Evolutionary conservation across 345 rosid genomes (phyloP), one percentile per base, ranked within the genome.

Genomic region (Fremontodendron californicum): DNA sequence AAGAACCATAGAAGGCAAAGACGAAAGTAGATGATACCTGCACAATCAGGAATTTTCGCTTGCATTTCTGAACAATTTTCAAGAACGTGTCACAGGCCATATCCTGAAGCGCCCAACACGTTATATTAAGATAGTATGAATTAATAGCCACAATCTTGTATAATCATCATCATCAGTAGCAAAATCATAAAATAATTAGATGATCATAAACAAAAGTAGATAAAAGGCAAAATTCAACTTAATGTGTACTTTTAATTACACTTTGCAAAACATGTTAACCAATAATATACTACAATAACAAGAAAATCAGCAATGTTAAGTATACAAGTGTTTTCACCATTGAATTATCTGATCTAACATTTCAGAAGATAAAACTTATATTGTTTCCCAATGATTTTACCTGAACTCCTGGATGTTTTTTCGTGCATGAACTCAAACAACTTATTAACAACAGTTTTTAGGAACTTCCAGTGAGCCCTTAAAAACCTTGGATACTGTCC

Each of bases 341-440:
- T 29, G 15, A 16, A 29, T 16, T 27, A 48, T 27, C 29, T 48
- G 21, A 42, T 42, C 66, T 9, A 55, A 23, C 39, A 39, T 29
- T 29, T 18, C 42, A 29, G 65, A 35, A 29, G 70, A 43, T 43
- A 35, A 25, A 37, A 40, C 31, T 18, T 46, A 31, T 16, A 52
- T 39, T 25, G 43, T 35, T n/a, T 52, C 21, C 25, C 35, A 40
- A 45, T 54, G 13, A 54, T 19, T 33, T 58, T 72, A 96, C 98
- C 99, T 96, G 99, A 81, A 96, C 99, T 78, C 99, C 98, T 21
- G 98, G 99, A 85, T 96, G 99, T n/a, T 52, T 96, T 90, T 86
- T 96, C 99, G 72, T 96, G 99, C 99, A 96, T 96, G 80, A 96
- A 96, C 86, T 96, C 99, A 78, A 94, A 96, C 89, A 96, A 79